Base-by-base conservation (phyloP, 1,139 yeast genomes). In the Suhomyces choctaworum region DNA sequence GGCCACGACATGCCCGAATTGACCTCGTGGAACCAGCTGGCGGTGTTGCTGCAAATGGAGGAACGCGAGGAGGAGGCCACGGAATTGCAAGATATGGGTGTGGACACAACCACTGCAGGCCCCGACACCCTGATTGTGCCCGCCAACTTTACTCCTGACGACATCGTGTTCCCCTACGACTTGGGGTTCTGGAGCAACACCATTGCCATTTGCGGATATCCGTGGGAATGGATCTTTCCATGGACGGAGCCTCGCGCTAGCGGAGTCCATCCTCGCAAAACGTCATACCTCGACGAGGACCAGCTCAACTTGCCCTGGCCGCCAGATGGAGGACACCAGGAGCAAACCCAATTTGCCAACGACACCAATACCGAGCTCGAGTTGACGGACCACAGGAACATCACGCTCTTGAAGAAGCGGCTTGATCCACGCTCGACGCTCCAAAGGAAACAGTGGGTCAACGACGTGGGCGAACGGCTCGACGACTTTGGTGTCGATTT, bases 401-500 rank as follows among this genome's bases (percentile, higher is more conserved):
- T 37, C 16, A 16, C 32, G 2, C 40, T 47, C 16, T 26, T 46
- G 21, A 32, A 50, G 22, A 49, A 45, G 39, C 46, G 55, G 16
- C 46, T 51, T 25, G 60, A 53, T 29, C 58, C 59, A 2, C 36
- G 57, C n/a, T 44, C 50, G 12, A 43, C 46, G 16, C 28, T 48
- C 48, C 26, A 42, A 4, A 58, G 84, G 16, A 66, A 58, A 15
- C 69, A 76, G 32, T 90, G 96, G 96, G 63, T 63, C 40, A 89
- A 87, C 52, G 82, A 74, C 30, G 71, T 83, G 58, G 98, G 98
- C 7, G 97, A 90, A 51, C 73, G 76, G 4, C 63, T 92, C 34
- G 73, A 73, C 28, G 96, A 88, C 59, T 89, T 78, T 56, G 97
- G 97, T 1, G 97, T 92, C 2, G 97, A 90, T 54, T 45, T 79